These are phyloP conservation scores for Kurtzmaniella quercitrusa DNA, from an alignment of 1,139 yeast species.

Conservation along the genomic window DNA sequence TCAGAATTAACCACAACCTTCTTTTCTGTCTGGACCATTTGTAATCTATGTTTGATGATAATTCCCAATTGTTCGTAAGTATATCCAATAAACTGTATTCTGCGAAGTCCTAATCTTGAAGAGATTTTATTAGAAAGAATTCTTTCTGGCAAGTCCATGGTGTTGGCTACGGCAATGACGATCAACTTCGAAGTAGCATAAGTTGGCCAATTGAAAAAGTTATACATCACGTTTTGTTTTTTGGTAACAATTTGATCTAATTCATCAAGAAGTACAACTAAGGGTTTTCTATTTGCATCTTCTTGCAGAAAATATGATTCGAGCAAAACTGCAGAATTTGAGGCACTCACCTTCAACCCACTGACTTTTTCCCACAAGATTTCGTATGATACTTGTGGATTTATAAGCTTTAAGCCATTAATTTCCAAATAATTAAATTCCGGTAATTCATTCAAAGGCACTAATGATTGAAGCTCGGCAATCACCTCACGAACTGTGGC, in stretches of 20 bases:
- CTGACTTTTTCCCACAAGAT: slow-evolving; percentile 73
- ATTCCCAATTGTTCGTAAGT: slow-evolving; percentile 72
- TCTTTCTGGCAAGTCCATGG: slow-evolving; percentile 96
- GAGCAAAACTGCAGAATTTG: slow-evolving; percentile 50
- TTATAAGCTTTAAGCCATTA: slow-evolving; percentile 80
- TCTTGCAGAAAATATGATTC: slow-evolving; percentile 35
- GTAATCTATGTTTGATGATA: slow-evolving; percentile 71
- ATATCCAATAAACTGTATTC: slow-evolving; percentile 88
- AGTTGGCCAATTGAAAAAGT: slow-evolving; percentile 97
- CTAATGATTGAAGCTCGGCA: slow-evolving; percentile 52
- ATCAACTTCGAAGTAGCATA: slow-evolving; percentile 73
- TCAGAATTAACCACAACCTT: slow-evolving; percentile 56
- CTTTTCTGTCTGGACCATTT: slow-evolving; percentile 41
- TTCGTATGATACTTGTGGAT: slow-evolving; percentile 87
- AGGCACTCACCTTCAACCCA: slow-evolving; percentile 58
- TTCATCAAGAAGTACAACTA: slow-evolving; percentile 85
- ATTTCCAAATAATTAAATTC: slow-evolving; percentile 77
- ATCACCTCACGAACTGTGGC: slow-evolving; percentile 89
- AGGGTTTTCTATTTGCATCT: slow-evolving; percentile 37
- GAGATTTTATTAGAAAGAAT: slow-evolving; percentile 83
- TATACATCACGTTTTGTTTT: slow-evolving; percentile 87
- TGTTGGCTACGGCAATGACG: slow-evolving; percentile 92
- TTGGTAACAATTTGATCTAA: slow-evolving; percentile 86
- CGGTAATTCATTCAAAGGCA: slow-evolving; percentile 43
- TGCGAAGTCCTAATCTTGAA: slow-evolving; percentile 82